Evolutionary conservation across 441 rosid species (phyloP), one percentile per base, ranked within the genome.

Genomic region (Daphne laureola): DNA sequence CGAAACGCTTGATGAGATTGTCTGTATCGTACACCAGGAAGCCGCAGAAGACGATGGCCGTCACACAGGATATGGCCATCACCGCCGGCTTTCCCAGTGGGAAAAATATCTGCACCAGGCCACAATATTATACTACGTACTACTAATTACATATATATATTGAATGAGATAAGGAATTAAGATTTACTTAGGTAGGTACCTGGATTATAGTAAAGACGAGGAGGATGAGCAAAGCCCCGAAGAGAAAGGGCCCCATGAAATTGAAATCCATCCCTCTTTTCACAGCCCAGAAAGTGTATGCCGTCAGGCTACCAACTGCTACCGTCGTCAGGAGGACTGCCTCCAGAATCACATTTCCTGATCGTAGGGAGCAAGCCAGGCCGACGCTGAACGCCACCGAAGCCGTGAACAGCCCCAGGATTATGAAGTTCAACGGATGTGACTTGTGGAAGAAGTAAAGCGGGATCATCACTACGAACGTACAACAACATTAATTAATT

Each of bases 11-110:
- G 77, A 86, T 82, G 63, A 86, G 65, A 50, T 78, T 66, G 68
- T 82, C 74, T 0, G 92, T 89, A 68, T 84, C 90, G 12, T 80
- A 82, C 1, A 89, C 67, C 12, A 86, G 77, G 69, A 71, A 89
- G 4, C 82, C 92, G 2, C 82, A 64, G 73, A 89, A 86, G 43
- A 86, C 55, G 55, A 89, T 44, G 0, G 92, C 75, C 7, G 59
- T 72, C 43, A 74, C 21, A 46, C 64, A 64, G n/a, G 76, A 71
- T 23, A 61, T 76, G 14, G 76, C 66, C 76, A 68, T 73, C 44
- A 53, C 53, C 17, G 66, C 42, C 43, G 69, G 43, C 66, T 61
- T 55, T 36, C 80, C 84, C 53, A 76, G 35, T 2, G 78, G 84
- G 23, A 81, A 72, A 42, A 76, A 27, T 3, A 73, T 50, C 78